These are phyloP conservation scores for Paramecium bursaria DNA, from an alignment of 73 alveolate species.

Conservation along the genomic window DNA sequence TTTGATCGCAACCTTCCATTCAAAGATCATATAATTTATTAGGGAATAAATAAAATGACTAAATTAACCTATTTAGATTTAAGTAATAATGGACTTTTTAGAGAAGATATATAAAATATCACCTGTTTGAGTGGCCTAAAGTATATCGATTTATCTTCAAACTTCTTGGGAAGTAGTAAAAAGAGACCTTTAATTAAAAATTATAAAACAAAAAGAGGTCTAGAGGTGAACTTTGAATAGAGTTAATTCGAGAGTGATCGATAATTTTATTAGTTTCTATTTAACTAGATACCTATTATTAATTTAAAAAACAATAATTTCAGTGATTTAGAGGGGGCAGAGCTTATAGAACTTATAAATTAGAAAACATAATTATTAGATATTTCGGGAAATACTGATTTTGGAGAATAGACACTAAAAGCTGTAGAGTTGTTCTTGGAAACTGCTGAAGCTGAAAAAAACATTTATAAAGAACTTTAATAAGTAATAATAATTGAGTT, in stretches of 20 bases:
- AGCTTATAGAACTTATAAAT: background rate
- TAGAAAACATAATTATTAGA: conserved; percentile 7
- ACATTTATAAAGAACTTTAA: background rate
- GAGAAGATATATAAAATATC: conserved; percentile 25
- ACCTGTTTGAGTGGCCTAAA: conserved; percentile 1
- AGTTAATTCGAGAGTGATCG: conserved; percentile 9
- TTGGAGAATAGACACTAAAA: conserved; percentile 2
- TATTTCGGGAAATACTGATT: conserved; percentile 12
- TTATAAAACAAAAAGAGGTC: background rate
- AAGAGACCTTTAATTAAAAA: conserved; percentile 31
- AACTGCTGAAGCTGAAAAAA: background rate
- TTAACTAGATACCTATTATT: background rate
- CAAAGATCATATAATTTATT: conserved; percentile 19
- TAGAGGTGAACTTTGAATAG: background rate
- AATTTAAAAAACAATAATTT: conserved; percentile 49
- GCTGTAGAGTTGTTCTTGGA: background rate
- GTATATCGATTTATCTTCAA: conserved; percentile 26
- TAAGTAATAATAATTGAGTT: conserved; percentile 41
- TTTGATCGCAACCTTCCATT: conserved; percentile 23
- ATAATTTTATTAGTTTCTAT: conserved; percentile 22
- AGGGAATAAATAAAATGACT: conserved; percentile 17
- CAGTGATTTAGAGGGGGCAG: conserved; percentile 35
- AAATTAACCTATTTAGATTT: conserved; percentile 43
- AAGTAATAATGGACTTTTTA: conserved; percentile 3
- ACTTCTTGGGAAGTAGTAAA: background rate